Percentiles rank a stretch among this genome's conserved stretches.
Conservation (phyloP, 2,329 filamentous ascomycete genomes). For the Cryphonectria naterciae region DNA sequence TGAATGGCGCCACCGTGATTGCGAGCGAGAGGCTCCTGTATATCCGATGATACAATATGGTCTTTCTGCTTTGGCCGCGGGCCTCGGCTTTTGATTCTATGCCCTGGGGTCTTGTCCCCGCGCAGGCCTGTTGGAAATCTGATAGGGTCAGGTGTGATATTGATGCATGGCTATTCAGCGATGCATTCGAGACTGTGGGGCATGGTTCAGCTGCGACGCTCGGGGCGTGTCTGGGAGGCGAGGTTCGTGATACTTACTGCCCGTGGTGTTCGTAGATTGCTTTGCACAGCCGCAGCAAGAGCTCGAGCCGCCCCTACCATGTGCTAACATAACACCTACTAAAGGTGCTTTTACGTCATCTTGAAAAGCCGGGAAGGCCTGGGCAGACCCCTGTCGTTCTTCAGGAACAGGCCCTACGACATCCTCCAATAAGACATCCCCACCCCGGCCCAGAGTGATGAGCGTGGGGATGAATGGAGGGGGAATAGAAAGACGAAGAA, state of each 20-base stretch:
- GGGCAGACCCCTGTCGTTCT: neutral
- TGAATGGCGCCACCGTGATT: constrained; percentile 50
- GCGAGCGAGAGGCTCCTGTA: neutral
- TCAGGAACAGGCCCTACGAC: neutral
- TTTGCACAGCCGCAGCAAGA: neutral
- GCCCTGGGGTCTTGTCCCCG: neutral
- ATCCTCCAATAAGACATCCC: neutral
- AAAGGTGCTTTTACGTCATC: constrained; percentile 2
- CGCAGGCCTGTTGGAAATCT: neutral
- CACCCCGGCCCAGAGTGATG: neutral
- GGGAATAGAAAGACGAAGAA: neutral
- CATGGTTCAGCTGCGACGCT: neutral
- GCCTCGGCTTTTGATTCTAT: neutral
- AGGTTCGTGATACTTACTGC: neutral
- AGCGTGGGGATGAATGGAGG: neutral
- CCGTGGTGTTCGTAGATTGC: neutral
- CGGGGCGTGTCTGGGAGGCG: neutral
- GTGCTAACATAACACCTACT: neutral
- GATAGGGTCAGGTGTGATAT: neutral
- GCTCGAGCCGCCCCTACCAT: neutral
- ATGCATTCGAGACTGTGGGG: neutral
- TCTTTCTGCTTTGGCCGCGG: neutral
- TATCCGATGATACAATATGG: neutral
- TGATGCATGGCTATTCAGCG: neutral
- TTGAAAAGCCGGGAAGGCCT: neutral